Evolutionary conservation across 352 stramenopile species (phyloP).

Genomic region (Phytophthora melonis): DNA sequence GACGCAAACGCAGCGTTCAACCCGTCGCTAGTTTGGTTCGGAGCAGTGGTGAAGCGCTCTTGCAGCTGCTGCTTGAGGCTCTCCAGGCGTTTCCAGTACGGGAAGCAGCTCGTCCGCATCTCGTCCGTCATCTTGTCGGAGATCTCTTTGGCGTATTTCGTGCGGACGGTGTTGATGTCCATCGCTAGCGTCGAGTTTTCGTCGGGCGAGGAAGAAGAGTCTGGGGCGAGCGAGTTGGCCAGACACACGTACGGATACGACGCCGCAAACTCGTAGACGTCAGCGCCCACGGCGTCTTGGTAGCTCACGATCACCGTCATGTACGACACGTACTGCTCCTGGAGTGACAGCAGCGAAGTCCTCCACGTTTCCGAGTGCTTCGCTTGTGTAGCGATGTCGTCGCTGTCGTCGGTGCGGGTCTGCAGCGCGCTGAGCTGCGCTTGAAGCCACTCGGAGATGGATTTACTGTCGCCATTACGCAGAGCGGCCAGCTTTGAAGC

Average conservation of each 20-base stretch:
- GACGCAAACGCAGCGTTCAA: slow-evolving; percentile 17
- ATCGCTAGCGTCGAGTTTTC: slow-evolving; percentile 19
- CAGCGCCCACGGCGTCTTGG: slow-evolving; percentile 47
- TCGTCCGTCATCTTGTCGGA: slow-evolving; percentile 57
- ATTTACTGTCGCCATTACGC: slow-evolving; percentile 30
- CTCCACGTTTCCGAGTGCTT: slow-evolving; percentile 15
- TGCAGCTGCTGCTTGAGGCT: slow-evolving; percentile 48
- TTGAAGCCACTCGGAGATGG: slow-evolving; percentile 48
- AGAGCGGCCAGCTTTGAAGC: slow-evolving; percentile 1
- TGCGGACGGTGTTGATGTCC: slow-evolving; percentile 43
- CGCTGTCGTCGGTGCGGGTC: not conserved
- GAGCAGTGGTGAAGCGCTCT: slow-evolving; percentile 27
- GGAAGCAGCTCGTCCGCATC: slow-evolving; percentile 49
- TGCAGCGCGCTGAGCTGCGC: slow-evolving; percentile 21
- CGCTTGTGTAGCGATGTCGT: slow-evolving; percentile 7
- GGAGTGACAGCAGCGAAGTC: slow-evolving; percentile 33
- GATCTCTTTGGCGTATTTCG: slow-evolving; percentile 61
- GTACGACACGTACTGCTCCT: slow-evolving; percentile 40
- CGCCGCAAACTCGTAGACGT: slow-evolving; percentile 62
- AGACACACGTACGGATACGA: slow-evolving; percentile 55
- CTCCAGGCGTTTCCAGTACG: slow-evolving; percentile 54
- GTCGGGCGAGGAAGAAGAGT: slow-evolving; percentile 8
- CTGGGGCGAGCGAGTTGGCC: slow-evolving; percentile 9
- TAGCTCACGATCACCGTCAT: slow-evolving; percentile 40
- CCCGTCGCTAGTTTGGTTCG: slow-evolving; percentile 8